A percentile compares a stretch with the other conserved stretches of the same genome.
Conservation (phyloP, 805 yeast species). For the Lipomyces mesembrius region DNA sequence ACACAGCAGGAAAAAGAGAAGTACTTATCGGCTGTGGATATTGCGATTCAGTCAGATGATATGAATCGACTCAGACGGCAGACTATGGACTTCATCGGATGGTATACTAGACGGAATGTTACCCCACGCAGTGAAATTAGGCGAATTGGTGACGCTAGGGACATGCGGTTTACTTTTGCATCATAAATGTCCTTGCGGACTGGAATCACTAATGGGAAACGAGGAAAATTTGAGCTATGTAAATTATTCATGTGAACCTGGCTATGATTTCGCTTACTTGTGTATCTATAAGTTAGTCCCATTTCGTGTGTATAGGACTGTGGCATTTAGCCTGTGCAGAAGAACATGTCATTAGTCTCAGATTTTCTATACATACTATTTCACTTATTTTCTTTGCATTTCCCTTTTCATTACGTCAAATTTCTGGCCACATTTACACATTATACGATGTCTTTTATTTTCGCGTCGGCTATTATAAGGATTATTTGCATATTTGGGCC, state of each 20-base stretch:
- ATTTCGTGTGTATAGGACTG: neutral
- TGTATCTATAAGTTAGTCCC: neutral
- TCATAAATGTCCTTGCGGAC: neutral
- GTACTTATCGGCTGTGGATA: slow-evolving; percentile 59
- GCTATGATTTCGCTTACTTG: neutral
- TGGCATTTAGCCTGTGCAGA: neutral
- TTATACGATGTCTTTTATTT: no score
- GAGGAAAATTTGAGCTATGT: neutral
- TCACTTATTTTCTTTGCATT: neutral
- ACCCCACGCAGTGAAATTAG: slow-evolving; percentile 31
- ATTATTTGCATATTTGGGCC: no score
- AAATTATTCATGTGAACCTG: neutral
- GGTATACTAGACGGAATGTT: slow-evolving; percentile 82
- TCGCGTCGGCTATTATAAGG: no score
- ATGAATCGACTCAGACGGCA: slow-evolving; percentile 72
- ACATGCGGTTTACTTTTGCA: slow-evolving; percentile 17
- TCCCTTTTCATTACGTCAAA: no score
- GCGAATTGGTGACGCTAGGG: slow-evolving; percentile 25
- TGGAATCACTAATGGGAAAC: neutral
- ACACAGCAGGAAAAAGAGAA: slow-evolving; percentile 70
- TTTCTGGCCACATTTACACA: no score
- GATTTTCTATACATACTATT: neutral
- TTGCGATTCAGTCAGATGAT: slow-evolving; percentile 64
- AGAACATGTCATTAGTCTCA: neutral
- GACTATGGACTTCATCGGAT: slow-evolving; percentile 74